These are phyloP conservation scores for Fusarium pseudocircinatum DNA, from an alignment of 2,329 filamentous ascomycete species.

Conservation along the genomic window DNA sequence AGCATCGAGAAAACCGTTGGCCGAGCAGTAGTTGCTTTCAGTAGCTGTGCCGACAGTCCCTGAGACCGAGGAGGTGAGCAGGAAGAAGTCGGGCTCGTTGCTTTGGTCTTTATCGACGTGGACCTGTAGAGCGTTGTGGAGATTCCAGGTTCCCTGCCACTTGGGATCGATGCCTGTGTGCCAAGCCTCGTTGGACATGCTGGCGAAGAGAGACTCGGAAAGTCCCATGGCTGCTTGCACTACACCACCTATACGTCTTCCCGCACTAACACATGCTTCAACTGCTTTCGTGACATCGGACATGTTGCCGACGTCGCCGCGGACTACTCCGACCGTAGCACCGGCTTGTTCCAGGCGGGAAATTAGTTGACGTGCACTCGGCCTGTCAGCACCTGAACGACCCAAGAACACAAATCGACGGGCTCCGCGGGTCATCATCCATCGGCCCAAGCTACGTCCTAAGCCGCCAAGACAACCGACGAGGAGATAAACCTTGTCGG, in stretches of 20 bases:
- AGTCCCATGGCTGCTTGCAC: background rate
- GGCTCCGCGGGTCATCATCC: background rate
- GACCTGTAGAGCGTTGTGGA: background rate
- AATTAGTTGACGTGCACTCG: background rate
- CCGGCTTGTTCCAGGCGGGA: background rate
- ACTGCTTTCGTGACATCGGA: background rate
- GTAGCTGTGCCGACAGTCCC: background rate
- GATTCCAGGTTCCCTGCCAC: background rate
- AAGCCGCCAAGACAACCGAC: background rate
- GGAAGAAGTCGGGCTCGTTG: background rate
- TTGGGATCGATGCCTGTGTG: background rate
- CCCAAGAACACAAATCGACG: background rate
- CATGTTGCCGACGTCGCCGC: background rate
- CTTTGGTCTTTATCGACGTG: background rate
- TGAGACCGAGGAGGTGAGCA: background rate
- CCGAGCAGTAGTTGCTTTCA: background rate
- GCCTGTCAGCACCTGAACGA: background rate
- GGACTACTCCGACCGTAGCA: background rate
- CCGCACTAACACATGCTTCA: fast-evolving
- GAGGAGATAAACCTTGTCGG: background rate
- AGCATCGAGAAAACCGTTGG: background rate
- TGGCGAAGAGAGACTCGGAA: background rate
- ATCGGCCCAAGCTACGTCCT: background rate
- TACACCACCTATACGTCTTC: background rate
- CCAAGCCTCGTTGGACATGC: background rate